Percentiles rank a stretch among this genome's conserved stretches.
phyloP scores from a whole-genome alignment of 768 basidiomycete genomes.

The Phylloporus sp. region DNA sequence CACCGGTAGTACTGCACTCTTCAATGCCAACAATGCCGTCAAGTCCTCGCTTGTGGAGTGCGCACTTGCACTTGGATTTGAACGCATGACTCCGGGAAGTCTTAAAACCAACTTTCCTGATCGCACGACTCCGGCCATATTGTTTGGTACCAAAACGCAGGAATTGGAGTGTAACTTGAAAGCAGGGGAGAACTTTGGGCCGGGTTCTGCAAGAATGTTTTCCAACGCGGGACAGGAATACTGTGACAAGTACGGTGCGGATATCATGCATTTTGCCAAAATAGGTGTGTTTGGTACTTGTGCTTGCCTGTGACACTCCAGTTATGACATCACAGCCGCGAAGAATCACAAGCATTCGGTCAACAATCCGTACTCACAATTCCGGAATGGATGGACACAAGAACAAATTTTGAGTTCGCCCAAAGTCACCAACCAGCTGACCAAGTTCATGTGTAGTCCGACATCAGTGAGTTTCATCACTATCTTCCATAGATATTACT shows the following conservation, averaged over 20 bases:
- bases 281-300: constrained; percentile 51
- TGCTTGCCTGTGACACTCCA: not conserved
- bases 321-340: constrained; percentile 43
- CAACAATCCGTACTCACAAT: constrained; percentile 85
- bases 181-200: constrained; percentile 60
- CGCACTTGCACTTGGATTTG: constrained; percentile 79
- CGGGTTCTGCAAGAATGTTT: constrained; percentile 69
- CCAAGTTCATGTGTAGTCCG: constrained; percentile 85
- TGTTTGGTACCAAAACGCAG: constrained; percentile 40
- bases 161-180: constrained; percentile 45
- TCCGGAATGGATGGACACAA: constrained; percentile 70
- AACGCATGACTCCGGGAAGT: constrained; percentile 76
- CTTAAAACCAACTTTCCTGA: constrained; percentile 61
- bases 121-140: constrained; percentile 40
- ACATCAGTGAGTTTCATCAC: constrained; percentile 50
- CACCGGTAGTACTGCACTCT: constrained; percentile 75
- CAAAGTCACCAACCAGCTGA: constrained; percentile 67
- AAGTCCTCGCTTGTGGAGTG: constrained; percentile 69
- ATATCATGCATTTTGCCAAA: constrained; percentile 61
- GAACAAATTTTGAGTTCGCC: constrained; percentile 63
- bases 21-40: constrained; percentile 65
- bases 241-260: constrained; percentile 66
- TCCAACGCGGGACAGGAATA: constrained; percentile 72
- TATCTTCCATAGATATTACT: not conserved
- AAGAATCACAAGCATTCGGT: constrained; percentile 82